These are phyloP conservation scores for Lyophyllum shimeji DNA, from an alignment of 768 basidiomycete genomes.

Conservation along the genomic window DNA sequence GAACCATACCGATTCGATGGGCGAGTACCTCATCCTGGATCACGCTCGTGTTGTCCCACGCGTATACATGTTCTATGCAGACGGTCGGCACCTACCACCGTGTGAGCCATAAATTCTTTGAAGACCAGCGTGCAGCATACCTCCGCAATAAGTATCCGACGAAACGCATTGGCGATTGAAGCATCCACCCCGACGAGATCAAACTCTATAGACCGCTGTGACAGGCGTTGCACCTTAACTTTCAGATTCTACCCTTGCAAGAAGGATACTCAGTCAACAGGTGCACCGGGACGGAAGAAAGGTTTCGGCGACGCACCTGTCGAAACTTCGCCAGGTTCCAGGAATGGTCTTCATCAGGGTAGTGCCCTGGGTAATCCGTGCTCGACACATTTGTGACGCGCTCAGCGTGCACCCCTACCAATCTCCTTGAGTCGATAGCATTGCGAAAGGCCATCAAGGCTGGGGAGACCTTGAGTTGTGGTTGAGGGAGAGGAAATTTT, in stretches of 20 bases:
- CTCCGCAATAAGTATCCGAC: constrained; percentile 93
- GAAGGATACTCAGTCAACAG: constrained; percentile 17
- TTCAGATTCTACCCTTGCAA: constrained; percentile 62
- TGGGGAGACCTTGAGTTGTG: not conserved
- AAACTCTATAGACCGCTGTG: constrained; percentile 85
- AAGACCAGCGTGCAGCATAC: constrained; percentile 39
- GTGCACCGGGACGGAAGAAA: constrained; percentile 5
- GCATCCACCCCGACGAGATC: constrained; percentile 96
- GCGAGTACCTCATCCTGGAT: constrained; percentile 93
- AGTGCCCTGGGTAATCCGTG: constrained; percentile 89
- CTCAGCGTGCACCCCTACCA: constrained; percentile 71
- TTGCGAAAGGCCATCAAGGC: constrained; percentile 11
- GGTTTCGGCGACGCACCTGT: constrained; percentile 50
- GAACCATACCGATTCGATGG: constrained; percentile 90
- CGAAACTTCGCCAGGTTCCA: constrained; percentile 81
- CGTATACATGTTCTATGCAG: constrained; percentile 86
- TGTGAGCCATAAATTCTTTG: not conserved
- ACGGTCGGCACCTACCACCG: constrained; percentile 78
- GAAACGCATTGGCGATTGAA: constrained; percentile 91
- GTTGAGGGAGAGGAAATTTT: constrained; percentile 1
- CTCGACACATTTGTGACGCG: constrained; percentile 79
- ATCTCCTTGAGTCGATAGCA: constrained; percentile 38
- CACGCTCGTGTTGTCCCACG: constrained; percentile 94
- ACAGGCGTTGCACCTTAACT: constrained; percentile 76
- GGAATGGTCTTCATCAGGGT: constrained; percentile 79